Percentiles rank a stretch among this genome's conserved stretches.
These are phyloP conservation scores for Silybum marianum DNA, from an alignment of 129 eudicot species.

Conservation along the genomic window DNA sequence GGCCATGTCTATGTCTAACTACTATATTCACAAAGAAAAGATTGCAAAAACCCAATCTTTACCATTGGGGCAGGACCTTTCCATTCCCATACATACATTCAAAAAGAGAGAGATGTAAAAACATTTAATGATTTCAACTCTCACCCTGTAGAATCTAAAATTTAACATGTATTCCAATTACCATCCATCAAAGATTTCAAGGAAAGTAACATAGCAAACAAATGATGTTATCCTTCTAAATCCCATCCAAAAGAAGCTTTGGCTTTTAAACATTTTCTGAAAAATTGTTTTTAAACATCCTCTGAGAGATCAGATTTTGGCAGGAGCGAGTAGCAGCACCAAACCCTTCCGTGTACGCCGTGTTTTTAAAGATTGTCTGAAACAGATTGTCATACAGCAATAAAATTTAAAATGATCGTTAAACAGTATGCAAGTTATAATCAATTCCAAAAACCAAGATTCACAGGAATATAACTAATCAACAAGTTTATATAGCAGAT, in stretches of 20 bases:
- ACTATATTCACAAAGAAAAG: background rate
- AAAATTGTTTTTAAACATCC: too few species aligned
- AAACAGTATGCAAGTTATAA: background rate
- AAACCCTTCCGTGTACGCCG: constrained; percentile 85
- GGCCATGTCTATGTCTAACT: background rate
- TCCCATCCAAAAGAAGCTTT: constrained; percentile 6
- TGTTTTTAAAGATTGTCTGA: constrained; percentile 77
- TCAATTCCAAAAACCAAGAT: background rate
- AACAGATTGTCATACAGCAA: constrained; percentile 15
- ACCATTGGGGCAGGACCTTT: background rate
- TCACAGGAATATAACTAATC: constrained; percentile 4
- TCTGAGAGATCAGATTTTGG: too few species aligned
- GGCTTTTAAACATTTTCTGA: background rate
- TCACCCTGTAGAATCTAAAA: constrained; percentile 5
- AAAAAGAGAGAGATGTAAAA: background rate
- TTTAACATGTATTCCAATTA: constrained; percentile 10
- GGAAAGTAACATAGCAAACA: constrained; percentile 2
- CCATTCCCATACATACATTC: background rate
- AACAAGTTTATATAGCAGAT: constrained; percentile 1
- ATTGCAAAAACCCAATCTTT: background rate
- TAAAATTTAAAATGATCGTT: background rate
- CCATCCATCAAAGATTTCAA: constrained; percentile 1
- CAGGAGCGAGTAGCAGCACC: constrained; percentile 49
- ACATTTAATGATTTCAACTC: background rate
- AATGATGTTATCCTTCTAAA: background rate